Evolutionary conservation across 768 basidiomycete species (phyloP).

Genomic region (Lentinus tigrinus): DNA sequence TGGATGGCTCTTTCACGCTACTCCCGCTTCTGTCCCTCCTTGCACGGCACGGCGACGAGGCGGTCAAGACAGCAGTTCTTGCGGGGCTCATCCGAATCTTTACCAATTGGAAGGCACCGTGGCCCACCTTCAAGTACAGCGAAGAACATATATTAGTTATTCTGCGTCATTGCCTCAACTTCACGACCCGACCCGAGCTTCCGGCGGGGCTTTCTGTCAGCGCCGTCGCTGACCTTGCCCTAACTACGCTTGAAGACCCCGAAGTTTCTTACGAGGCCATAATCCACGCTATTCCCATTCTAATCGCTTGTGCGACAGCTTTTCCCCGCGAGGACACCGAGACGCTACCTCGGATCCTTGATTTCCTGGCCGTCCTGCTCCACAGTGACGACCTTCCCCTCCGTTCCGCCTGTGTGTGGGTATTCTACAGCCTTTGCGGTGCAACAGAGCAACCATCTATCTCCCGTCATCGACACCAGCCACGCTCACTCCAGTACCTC

Average conservation of each 20-base stretch:
- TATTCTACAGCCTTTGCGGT: not conserved
- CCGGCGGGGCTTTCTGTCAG: not conserved
- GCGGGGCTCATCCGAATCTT: too few relatives aligned
- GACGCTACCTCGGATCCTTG: not conserved
- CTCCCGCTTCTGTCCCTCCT: too few relatives aligned
- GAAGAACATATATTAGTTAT: too few relatives aligned
- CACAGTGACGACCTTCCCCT: not conserved
- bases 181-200: too few relatives aligned
- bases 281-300: not conserved
- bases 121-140: too few relatives aligned
- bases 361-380: not conserved
- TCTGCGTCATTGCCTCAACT: too few relatives aligned
- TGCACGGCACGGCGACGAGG: too few relatives aligned
- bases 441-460: not conserved
- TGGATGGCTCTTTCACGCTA: too few relatives aligned
- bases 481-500: not conserved
- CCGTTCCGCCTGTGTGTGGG: not conserved
- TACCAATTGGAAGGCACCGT: too few relatives aligned
- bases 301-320: not conserved
- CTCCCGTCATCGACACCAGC: too few relatives aligned
- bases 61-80: too few relatives aligned
- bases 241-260: not conserved
- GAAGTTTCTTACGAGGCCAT: not conserved
- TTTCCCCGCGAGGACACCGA: not conserved
- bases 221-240: not conserved